Evolutionary conservation across 2,329 filamentous ascomycete genomes (phyloP).

Genomic region (Sclerotiophoma versabilis): DNA sequence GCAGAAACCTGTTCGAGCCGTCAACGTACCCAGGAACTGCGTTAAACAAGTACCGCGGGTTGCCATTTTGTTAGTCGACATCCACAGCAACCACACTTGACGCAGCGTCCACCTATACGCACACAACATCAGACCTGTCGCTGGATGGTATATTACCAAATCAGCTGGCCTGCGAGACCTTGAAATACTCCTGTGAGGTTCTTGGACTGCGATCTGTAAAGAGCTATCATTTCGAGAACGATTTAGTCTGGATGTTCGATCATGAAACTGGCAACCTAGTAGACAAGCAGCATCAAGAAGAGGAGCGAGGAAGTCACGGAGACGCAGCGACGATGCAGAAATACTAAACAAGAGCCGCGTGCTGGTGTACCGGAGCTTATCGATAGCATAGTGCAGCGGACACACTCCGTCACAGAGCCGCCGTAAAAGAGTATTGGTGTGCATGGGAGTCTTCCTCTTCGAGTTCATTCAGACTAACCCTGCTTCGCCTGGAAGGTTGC

Average conservation of each 20-base stretch:
- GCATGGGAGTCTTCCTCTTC: neutral
- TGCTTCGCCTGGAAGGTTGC: neutral
- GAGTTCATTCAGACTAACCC: neutral
- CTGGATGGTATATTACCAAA: neutral
- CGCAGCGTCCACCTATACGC: neutral
- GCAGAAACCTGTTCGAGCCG: neutral
- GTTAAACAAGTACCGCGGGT: neutral
- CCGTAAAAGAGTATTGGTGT: neutral
- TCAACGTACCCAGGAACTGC: neutral
- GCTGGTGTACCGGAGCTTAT: conserved; percentile 9
- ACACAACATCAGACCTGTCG: neutral
- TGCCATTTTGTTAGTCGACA: neutral
- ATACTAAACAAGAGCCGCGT: neutral
- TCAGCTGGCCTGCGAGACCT: neutral
- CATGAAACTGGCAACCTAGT: neutral
- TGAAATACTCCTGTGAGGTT: neutral
- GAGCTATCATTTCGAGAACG: neutral
- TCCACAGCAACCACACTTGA: neutral
- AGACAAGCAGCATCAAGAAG: neutral
- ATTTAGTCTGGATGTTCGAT: neutral
- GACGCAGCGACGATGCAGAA: neutral
- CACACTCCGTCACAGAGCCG: conserved; percentile 4
- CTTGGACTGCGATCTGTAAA: neutral
- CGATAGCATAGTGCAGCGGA: conserved; percentile 13
- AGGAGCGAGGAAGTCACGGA: neutral